A percentile compares a stretch with the other conserved stretches of the same genome.
Conservation (phyloP, 257 asterid genomes). For the Gardenia jasminoides region DNA sequence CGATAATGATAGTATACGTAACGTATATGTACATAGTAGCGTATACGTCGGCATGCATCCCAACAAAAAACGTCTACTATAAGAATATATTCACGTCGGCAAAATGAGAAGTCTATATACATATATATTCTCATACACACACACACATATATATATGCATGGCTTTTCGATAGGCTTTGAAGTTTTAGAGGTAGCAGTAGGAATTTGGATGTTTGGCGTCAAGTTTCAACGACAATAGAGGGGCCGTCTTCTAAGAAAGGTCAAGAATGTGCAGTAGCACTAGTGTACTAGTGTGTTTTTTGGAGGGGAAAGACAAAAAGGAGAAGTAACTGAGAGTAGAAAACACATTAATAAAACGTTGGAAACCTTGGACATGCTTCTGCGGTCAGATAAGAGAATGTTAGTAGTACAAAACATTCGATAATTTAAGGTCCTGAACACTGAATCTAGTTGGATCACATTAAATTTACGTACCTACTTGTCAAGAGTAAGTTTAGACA, state of each 20-base stretch:
- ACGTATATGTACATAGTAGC: not conserved
- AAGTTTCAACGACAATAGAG: constrained; percentile 3
- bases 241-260: not conserved
- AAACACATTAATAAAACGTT: not conserved
- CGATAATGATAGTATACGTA: not conserved
- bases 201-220: not conserved
- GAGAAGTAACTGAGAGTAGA: not conserved
- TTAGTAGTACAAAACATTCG: constrained; percentile 1
- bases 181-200: not conserved
- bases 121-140: no score
- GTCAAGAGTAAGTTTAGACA: not conserved
- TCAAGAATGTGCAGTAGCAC: not conserved
- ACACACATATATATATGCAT: not conserved
- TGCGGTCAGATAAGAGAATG: not conserved
- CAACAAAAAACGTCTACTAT: no score
- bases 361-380: not conserved
- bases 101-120: not conserved
- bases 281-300: not conserved
- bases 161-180: not conserved
- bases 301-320: not conserved
- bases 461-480: not conserved
- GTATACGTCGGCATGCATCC: no score
- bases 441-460: not conserved
- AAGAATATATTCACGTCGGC: not conserved
- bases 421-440: not conserved